Base-by-base conservation (phyloP, 345 rosid genomes). In the Kandelia obovata region DNA sequence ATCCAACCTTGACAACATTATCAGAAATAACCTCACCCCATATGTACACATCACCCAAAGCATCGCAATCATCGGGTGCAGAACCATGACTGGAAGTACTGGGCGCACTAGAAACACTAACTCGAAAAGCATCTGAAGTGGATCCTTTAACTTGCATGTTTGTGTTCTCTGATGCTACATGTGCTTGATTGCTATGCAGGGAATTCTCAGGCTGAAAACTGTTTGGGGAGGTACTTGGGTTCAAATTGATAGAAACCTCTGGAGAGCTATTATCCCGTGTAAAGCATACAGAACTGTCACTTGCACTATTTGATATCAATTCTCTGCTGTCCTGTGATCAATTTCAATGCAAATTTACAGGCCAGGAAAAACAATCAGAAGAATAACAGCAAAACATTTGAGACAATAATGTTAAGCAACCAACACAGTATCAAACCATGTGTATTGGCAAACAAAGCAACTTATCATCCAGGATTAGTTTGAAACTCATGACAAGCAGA, bases 81-180 rank as follows among this genome's bases (percentile, higher is more conserved):
- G 97, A 95, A 62, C 97, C 96, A 70, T 95, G 99, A 78, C 97
- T 95, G 57, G 99, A 92, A 62, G 93, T 90, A 83, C 99, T 95
- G 69, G 90, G 99, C 25, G 82, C 92, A 71, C 99, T 95, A 53
- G 99, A 95, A 71, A 95, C 96, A 83, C 99, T 95, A 81, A 87
- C 96, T 64, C 99, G 90, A 79, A 92, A 83, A 79, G 83, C 90
- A 67, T 95, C 99, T 75, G 99, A 87, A 76, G 83, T 85, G 63
- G 96, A 76, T 70, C 90, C 92, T 80, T 86, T 91, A 70, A 75
- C 91, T 81, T 84, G 90, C 99, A 95, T 95, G 75, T 84, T 88
- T 79, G 86, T 77, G 78, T 82, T 84, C 62, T 86, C 92, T 75
- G 82, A 88, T 77, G 88, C 87, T 87, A 82, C 96, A 95, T 95